Evolutionary conservation across 148 eudicot genomes (phyloP).

Genomic region (Amaranthus cruentus): DNA sequence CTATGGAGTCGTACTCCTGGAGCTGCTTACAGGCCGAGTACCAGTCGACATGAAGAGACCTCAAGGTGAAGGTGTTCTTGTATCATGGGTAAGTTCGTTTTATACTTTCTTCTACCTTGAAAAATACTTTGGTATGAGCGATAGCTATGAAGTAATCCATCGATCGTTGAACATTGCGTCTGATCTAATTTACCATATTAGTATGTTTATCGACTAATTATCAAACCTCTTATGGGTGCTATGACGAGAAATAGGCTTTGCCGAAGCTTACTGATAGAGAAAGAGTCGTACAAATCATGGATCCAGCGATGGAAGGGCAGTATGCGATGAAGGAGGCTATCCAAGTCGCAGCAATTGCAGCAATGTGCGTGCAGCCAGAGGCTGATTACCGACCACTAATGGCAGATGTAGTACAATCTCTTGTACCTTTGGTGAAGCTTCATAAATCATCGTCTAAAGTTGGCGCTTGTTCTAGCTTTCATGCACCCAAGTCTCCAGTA

Average conservation of each 20-base stretch:
- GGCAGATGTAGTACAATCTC: constrained; percentile 96
- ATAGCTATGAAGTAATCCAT: background rate
- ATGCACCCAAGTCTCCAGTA: constrained; percentile 46
- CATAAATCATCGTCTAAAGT: constrained; percentile 38
- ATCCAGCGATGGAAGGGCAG: constrained; percentile 79
- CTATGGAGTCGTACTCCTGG: constrained; percentile 90
- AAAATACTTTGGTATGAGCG: too few relatives aligned
- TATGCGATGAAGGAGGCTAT: constrained; percentile 76
- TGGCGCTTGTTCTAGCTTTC: constrained; percentile 38
- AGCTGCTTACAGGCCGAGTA: constrained; percentile 86
- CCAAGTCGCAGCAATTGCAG: constrained; percentile 96
- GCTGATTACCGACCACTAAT: constrained; percentile 93
- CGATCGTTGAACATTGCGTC: background rate
- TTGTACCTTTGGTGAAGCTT: constrained; percentile 75
- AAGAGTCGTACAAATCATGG: constrained; percentile 78
- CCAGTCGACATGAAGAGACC: constrained; percentile 92
- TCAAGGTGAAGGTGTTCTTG: constrained; percentile 84
- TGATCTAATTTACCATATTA: background rate
- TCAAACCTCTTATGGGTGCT: background rate
- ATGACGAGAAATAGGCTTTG: constrained; percentile 49
- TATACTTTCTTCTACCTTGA: background rate
- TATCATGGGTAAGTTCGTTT: constrained; percentile 70
- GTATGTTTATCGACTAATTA: background rate
- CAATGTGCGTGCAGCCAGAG: constrained; percentile 94
- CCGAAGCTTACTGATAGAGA: constrained; percentile 87